Evolutionary conservation across 768 basidiomycete species (phyloP).

Genomic region (Lyophyllum shimeji): DNA sequence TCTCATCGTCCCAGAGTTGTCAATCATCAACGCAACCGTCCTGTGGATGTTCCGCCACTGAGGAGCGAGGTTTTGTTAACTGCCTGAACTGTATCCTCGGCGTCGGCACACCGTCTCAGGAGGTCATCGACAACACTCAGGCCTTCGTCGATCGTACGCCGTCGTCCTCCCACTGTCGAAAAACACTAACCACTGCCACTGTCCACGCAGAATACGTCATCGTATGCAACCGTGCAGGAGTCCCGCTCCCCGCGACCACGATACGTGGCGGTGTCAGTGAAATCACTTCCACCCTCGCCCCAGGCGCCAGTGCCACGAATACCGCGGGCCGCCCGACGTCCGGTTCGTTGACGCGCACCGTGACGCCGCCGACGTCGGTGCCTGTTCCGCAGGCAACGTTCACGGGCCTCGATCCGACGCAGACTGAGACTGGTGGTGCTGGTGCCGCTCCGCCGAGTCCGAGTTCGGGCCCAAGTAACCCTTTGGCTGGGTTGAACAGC

Average conservation of each 20-base stretch:
- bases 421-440: background rate
- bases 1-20: slow-evolving; percentile 1
- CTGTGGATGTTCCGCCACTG: slow-evolving; percentile 10
- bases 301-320: background rate
- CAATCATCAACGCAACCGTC: background rate
- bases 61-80: slow-evolving; percentile 7
- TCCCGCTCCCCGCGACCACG: slow-evolving; percentile 12
- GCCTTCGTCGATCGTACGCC: slow-evolving; percentile 8
- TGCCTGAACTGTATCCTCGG: slow-evolving; percentile 14
- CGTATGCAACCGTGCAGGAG: slow-evolving; percentile 8
- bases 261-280: slow-evolving; percentile 6
- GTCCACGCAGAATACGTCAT: background rate
- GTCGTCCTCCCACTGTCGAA: background rate
- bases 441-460: background rate
- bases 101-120: background rate
- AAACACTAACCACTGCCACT: background rate
- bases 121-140: background rate
- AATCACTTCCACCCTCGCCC: background rate
- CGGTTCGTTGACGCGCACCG: background rate
- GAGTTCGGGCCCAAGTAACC: background rate
- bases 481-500: background rate
- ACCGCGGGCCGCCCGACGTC: background rate
- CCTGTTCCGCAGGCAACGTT: background rate
- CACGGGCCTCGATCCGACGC: background rate
- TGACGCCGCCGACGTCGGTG: background rate